Conservation (phyloP, 2,329 filamentous ascomycete genomes). For the Colletotrichum truncatum region DNA sequence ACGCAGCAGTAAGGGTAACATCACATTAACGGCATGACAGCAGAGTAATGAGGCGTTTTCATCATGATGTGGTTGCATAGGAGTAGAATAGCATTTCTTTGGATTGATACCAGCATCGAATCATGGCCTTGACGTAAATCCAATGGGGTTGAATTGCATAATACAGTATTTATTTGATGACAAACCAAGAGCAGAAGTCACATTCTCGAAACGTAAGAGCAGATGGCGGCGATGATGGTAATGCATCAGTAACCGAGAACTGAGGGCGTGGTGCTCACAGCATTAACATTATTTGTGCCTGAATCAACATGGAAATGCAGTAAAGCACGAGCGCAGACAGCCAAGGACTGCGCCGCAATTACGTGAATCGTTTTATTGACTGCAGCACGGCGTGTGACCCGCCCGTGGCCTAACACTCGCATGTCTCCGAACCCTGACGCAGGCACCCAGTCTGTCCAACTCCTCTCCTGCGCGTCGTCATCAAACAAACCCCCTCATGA, state of each 20-base stretch:
- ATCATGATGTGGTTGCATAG: neutral
- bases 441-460: too few relatives aligned
- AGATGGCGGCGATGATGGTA: neutral
- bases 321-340: neutral
- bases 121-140: neutral
- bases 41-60: conserved; percentile 18
- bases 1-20: conserved; percentile 31
- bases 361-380: too few relatives aligned
- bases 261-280: neutral
- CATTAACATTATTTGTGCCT: too few relatives aligned
- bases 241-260: neutral
- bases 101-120: conserved; percentile 8
- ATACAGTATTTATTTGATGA: too few relatives aligned
- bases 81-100: neutral
- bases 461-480: too few relatives aligned
- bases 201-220: neutral
- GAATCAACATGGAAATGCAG: neutral
- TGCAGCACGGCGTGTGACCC: too few relatives aligned
- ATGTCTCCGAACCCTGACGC: too few relatives aligned
- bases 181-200: neutral
- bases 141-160: neutral
- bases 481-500: too few relatives aligned
- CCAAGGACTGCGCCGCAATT: neutral
- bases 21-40: neutral
- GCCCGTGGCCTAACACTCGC: too few relatives aligned